Conservation (phyloP, 176 grass and related monocot species). For the Sorghum bicolor region DNA sequence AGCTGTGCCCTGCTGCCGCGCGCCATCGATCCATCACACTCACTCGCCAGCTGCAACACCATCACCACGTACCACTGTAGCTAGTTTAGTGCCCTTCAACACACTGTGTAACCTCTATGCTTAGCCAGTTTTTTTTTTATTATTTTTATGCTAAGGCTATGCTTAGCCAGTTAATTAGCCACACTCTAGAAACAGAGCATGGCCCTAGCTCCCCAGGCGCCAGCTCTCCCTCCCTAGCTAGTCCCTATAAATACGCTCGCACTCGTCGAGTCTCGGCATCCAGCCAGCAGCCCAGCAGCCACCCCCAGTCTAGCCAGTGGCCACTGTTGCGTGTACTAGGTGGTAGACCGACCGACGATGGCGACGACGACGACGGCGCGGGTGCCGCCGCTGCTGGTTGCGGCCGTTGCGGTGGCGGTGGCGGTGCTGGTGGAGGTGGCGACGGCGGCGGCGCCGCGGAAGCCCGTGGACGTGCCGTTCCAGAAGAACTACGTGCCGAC, state of each 20-base stretch:
- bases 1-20: too few species aligned
- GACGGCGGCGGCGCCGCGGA: conserved; percentile 38
- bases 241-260: background rate
- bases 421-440: background rate
- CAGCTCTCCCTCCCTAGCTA: background rate
- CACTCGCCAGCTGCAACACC: background rate
- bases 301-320: too few species aligned
- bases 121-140: too few species aligned
- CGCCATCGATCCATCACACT: background rate
- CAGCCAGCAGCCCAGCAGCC: background rate
- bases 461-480: conserved; percentile 68
- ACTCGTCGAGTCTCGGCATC: background rate
- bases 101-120: background rate
- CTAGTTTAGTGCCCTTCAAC: background rate
- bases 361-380: background rate
- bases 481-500: conserved; percentile 74
- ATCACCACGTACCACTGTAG: background rate
- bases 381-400: background rate
- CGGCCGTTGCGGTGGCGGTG: background rate
- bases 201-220: background rate
- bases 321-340: background rate
- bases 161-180: background rate
- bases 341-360: background rate
- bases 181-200: background rate
- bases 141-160: too few species aligned